Evolutionary conservation across 1,284 basidiomycete genomes (phyloP).

Genomic region (Laetiporus sulphureus): DNA sequence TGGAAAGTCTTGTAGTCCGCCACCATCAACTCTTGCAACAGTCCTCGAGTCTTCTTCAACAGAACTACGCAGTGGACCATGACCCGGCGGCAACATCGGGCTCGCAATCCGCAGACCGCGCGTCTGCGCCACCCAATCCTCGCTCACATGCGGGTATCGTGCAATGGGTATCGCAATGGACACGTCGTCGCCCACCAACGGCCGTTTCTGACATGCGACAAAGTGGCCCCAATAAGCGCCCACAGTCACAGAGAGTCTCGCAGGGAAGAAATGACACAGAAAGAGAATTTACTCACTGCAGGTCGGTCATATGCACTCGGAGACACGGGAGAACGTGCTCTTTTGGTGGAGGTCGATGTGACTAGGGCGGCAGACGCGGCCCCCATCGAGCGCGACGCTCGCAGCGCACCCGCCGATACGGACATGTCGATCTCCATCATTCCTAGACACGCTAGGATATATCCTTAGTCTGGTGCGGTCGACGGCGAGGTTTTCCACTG

Average conservation of each 20-base stretch:
- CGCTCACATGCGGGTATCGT: slow-evolving; percentile 30
- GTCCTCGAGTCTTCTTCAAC: slow-evolving; percentile 7
- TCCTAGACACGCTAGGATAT: no score
- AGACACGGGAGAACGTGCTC: slow-evolving; percentile 9
- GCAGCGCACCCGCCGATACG: no score
- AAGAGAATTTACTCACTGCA: slow-evolving; percentile 1
- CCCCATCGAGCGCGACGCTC: no score
- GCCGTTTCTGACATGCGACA: slow-evolving; percentile 43
- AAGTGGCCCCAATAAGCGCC: background rate
- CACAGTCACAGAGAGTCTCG: background rate
- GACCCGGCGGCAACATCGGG: slow-evolving; percentile 26
- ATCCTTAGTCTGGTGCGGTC: no score
- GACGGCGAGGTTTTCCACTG: no score
- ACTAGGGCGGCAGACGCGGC: no score
- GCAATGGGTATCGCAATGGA: slow-evolving; percentile 20
- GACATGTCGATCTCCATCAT: no score
- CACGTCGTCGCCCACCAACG: slow-evolving; percentile 32
- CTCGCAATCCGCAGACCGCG: slow-evolving; percentile 52
- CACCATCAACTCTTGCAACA: background rate
- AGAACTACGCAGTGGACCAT: slow-evolving; percentile 9
- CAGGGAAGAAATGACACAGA: no score
- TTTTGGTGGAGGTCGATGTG: no score
- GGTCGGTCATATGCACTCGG: background rate
- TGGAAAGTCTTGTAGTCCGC: slow-evolving; percentile 6
- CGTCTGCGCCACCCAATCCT: slow-evolving; percentile 65